Percentiles rank a stretch among this genome's conserved stretches.
Conservation (phyloP, 2,329 filamentous ascomycete species). For the Gliomastix tumulicola region DNA sequence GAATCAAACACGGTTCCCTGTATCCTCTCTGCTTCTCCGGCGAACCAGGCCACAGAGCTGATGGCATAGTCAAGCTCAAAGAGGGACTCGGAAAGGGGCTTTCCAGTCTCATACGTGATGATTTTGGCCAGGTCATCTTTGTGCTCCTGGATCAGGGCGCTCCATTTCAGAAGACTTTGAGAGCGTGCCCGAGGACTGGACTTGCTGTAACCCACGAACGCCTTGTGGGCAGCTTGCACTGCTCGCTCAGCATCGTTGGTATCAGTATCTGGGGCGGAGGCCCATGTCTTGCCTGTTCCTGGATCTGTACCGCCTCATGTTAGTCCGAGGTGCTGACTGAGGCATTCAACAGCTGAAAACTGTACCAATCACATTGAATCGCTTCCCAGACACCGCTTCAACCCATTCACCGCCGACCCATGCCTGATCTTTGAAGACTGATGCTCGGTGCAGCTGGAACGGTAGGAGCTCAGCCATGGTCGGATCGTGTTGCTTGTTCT, state of each 20-base stretch:
- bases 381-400: background rate
- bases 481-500: no score
- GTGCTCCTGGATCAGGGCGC: constrained; percentile 27
- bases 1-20: constrained; percentile 55
- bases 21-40: constrained; percentile 39
- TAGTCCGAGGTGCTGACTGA: no score
- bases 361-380: background rate
- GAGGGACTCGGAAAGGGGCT: constrained; percentile 44
- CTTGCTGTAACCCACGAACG: constrained; percentile 28
- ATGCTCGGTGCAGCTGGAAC: background rate
- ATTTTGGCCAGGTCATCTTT: constrained; percentile 28
- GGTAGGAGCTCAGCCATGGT: background rate
- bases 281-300: constrained; percentile 41
- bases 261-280: constrained; percentile 39
- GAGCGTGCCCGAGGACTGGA: constrained; percentile 25
- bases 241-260: constrained; percentile 29
- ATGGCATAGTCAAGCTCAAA: constrained; percentile 50
- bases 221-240: constrained; percentile 23
- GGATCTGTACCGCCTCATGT: no score
- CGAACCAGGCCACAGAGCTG: constrained; percentile 50
- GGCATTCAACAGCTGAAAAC: no score
- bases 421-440: background rate
- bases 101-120: constrained; percentile 45
- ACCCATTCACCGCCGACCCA: background rate
- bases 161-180: constrained; percentile 30